Base-by-base conservation (phyloP, 2,329 filamentous ascomycete genomes). In the Orbilia brochopaga region DNA sequence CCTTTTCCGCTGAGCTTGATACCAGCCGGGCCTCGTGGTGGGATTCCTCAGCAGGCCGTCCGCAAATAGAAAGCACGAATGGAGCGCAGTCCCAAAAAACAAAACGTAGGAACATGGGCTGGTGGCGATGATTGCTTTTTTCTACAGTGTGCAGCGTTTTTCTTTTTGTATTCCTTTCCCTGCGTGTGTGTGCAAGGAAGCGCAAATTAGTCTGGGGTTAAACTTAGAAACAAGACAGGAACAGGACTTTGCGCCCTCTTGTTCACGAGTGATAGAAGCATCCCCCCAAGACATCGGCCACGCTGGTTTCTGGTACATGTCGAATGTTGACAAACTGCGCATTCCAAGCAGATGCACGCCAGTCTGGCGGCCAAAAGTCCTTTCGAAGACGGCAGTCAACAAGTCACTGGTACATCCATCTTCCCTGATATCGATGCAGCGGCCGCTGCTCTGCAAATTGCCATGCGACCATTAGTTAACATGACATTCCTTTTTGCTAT, bases 121-220 rank as follows among this genome's bases (percentile, higher is more conserved):
- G 17, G 44, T 48, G 53, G 50, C 59, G 24, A 58, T n/a, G 10
- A 24, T 72, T 72, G 67, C 67, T 72, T 72, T 72, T 48, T 48
- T 19, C n/a, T n/a, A n/a, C n/a, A n/a, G 7, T 5, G 7, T 44
- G n/a, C 19, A 4, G 15, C 17, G 44, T 21, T 48, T 44, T 72
- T 65, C 42, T 23, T 52, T 65, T 64, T 72, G 60, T 72, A 55
- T 65, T 72, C 19, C 15, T 48, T 72, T 63, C 67, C 67, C 27
- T 32, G 27, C 27, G 27, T 72, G 60, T 19, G 44, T 53, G 50
- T 65, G 67, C 67, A 72, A 72, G 67, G 67, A 72, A 72, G 67
- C 52, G 67, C 67, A 72, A 72, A 72, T 72, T 72, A 57, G 54
- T 61, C 60, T 72, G 67, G 67, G 67, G 67, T 72, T 72, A 72